Evolutionary conservation across 176 grass and related monocot species (phyloP).

Genomic region (Echinochloa phyllopogon): DNA sequence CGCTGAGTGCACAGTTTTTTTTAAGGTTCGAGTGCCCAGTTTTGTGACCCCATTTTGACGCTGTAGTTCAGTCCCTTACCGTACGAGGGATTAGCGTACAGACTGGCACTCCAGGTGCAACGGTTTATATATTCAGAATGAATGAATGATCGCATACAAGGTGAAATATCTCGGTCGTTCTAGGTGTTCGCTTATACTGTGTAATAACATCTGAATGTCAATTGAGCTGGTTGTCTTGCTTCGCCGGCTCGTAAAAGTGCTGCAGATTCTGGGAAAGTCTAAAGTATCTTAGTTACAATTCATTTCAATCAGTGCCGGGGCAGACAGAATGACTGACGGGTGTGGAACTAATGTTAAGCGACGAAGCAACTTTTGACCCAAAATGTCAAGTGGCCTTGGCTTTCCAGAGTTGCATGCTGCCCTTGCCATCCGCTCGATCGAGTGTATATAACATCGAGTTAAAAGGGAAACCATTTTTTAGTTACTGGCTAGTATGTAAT

Average conservation of each 20-base stretch:
- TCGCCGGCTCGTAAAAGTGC: constrained; percentile 12
- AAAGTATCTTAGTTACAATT: not conserved
- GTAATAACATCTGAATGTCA: not conserved
- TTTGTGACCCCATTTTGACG: constrained; percentile 21
- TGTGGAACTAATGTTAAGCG: not conserved
- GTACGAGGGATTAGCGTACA: not conserved
- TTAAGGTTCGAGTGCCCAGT: not conserved
- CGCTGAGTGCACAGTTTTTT: not conserved
- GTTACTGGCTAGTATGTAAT: constrained; percentile 7
- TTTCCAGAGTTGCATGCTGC: not conserved
- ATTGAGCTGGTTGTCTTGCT: not conserved
- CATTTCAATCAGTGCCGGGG: not conserved
- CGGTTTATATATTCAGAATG: not conserved
- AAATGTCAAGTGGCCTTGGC: not conserved
- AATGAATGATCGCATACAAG: constrained; percentile 11
- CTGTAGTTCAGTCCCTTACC: not conserved
- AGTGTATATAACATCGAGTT: not conserved
- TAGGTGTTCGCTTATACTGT: constrained; percentile 22
- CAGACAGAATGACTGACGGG: not conserved
- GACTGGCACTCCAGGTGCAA: not conserved
- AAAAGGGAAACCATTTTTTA: not conserved
- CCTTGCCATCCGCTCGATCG: not conserved
- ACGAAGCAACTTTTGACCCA: constrained; percentile 11
- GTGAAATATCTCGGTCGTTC: constrained; percentile 26
- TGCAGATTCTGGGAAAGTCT: not conserved